Conservation (phyloP, 1,284 basidiomycete genomes). For the Omphalotus olearius region DNA sequence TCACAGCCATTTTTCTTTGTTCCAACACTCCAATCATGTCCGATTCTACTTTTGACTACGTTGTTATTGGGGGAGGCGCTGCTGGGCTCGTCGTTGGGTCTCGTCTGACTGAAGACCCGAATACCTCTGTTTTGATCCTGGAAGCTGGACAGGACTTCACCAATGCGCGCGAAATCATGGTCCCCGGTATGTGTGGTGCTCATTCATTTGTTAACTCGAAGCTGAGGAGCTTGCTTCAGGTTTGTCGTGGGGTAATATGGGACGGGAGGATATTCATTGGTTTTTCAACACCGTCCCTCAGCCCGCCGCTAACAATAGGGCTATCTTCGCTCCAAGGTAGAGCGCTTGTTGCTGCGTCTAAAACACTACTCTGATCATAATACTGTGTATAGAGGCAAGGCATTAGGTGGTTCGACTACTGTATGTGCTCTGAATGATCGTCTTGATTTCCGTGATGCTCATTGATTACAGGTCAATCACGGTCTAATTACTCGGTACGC, state of each 20-base stretch:
- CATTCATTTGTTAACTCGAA: not conserved
- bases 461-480: conserved; percentile 2
- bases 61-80: conserved; percentile 8
- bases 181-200: conserved; percentile 3
- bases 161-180: not conserved
- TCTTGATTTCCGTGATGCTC: not conserved
- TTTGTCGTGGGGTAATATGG: too few species aligned
- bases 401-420: conserved; percentile 3
- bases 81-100: conserved; percentile 8
- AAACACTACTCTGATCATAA: not conserved
- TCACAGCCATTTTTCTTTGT: too few species aligned
- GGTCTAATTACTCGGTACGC: not conserved
- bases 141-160: conserved; percentile 9
- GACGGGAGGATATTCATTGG: not conserved
- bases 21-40: not conserved
- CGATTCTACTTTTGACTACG: conserved; percentile 5
- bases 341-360: not conserved
- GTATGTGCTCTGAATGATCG: not conserved
- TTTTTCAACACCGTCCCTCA: not conserved
- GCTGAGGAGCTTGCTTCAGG: not conserved
- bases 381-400: conserved; percentile 1
- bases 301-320: not conserved
- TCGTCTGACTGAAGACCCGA: conserved; percentile 9
- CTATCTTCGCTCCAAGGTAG: not conserved
- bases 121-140: conserved; percentile 7